Conservation (phyloP, 2,329 filamentous ascomycete species). For the Thermoascus crustaceus region DNA sequence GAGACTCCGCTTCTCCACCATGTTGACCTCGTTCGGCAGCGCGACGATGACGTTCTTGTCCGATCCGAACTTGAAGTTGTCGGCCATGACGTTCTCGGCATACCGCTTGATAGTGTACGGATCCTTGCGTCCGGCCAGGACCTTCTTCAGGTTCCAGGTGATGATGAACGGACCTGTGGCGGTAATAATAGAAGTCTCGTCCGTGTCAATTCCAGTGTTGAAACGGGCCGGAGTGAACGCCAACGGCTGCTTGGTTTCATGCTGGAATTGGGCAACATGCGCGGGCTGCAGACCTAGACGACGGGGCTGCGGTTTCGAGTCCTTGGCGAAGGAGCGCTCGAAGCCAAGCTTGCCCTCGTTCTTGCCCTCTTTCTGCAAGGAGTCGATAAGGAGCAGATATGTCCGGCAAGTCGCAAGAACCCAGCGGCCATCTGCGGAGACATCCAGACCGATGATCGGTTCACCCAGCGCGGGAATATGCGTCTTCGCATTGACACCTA, state of each 20-base stretch:
- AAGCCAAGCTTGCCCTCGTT: conserved; percentile 98
- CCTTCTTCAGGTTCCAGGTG: conserved; percentile 91
- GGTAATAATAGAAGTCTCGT: conserved; percentile 92
- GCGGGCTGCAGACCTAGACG: conserved; percentile 81
- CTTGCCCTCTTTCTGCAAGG: conserved; percentile 84
- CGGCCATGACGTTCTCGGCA: conserved; percentile 87
- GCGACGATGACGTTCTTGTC: conserved; percentile 99
- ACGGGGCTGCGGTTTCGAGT: conserved; percentile 85
- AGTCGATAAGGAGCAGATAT: conserved; percentile 88
- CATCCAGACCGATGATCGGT: conserved; percentile 87
- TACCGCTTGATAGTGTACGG: conserved; percentile 97
- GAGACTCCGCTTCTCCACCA: conserved; percentile 80
- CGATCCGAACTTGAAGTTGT: conserved; percentile 95
- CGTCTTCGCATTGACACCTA: conserved; percentile 96
- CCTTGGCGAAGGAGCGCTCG: conserved; percentile 84
- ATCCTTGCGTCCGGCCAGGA: conserved; percentile 70
- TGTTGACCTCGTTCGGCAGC: conserved; percentile 93
- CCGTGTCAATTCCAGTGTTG: conserved; percentile 72
- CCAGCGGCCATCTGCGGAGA: conserved; percentile 93
- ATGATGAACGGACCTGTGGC: conserved; percentile 95
- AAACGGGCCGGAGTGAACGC: conserved; percentile 88
- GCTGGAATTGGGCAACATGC: conserved; percentile 94
- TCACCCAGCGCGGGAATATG: conserved; percentile 93
- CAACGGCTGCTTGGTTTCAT: conserved; percentile 82
- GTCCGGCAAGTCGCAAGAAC: conserved; percentile 88